These are phyloP conservation scores for Vickermania spadyakhi DNA, from an alignment of 208 protist species.

Conservation along the genomic window DNA sequence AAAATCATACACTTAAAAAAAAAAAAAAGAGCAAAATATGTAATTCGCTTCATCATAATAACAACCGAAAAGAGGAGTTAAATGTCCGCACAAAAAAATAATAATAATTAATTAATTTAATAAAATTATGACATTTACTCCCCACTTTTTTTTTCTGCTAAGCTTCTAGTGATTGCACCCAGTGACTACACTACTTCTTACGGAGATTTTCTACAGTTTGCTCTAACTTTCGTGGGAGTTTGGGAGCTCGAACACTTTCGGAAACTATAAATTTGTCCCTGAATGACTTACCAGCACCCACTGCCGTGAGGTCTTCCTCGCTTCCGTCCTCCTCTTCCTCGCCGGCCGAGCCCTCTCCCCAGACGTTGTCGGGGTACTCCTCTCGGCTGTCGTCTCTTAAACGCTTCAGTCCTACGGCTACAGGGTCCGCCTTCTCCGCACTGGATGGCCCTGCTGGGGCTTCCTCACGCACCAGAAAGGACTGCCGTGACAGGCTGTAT, in stretches of 20 bases:
- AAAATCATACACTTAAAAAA: no score
- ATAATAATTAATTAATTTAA: neutral
- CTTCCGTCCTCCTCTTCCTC: constrained; percentile 11
- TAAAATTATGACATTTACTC: neutral
- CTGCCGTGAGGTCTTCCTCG: constrained; percentile 20
- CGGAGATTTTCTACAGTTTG: no score
- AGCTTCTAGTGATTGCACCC: no score
- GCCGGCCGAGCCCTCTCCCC: neutral
- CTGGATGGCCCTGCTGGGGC: neutral
- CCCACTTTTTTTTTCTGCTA: neutral
- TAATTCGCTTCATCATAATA: neutral
- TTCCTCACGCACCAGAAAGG: neutral
- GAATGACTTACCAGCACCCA: neutral
- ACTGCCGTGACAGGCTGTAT: neutral
- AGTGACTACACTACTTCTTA: no score
- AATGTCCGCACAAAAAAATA: no score
- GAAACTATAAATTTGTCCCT: constrained; percentile 38
- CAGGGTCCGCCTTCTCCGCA: neutral
- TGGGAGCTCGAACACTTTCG: constrained; percentile 34
- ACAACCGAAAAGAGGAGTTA: neutral
- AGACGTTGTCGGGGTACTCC: constrained; percentile 9
- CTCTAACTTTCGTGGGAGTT: constrained; percentile 40
- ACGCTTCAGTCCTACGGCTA: neutral
- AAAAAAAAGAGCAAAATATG: neutral
- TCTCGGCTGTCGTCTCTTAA: constrained; percentile 10